Conservation (phyloP, 75 land plant species). For the Ceratopteris richardii region DNA sequence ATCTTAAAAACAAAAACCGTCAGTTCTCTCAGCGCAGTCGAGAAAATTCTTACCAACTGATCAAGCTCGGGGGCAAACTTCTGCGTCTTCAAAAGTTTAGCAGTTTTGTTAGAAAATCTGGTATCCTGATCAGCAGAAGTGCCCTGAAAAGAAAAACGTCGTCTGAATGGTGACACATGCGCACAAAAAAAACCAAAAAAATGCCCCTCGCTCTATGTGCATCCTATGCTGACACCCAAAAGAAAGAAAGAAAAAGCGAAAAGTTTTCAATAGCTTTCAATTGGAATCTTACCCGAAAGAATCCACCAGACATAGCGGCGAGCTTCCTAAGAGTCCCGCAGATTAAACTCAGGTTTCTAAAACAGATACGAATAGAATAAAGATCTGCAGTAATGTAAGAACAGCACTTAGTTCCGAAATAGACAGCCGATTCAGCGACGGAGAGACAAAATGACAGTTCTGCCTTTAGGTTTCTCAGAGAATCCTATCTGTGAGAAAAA, state of each 20-base stretch:
- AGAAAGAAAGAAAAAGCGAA: neutral
- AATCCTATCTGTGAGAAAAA: too few relatives aligned
- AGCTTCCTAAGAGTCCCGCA: neutral
- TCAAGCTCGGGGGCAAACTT: constrained; percentile 92
- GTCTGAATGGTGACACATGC: neutral
- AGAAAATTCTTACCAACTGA: constrained; percentile 45
- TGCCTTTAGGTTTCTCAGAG: too few relatives aligned
- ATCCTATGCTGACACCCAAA: neutral
- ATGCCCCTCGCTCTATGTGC: neutral
- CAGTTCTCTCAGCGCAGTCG: too few relatives aligned
- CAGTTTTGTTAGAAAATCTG: constrained; percentile 93
- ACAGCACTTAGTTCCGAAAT: too few relatives aligned
- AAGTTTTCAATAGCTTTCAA: neutral
- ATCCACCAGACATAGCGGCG: constrained; percentile 71
- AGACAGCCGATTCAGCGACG: too few relatives aligned
- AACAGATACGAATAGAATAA: too few relatives aligned
- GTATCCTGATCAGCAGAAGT: constrained; percentile 98
- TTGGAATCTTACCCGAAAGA: constrained; percentile 48
- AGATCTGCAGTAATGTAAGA: too few relatives aligned
- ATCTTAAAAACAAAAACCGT: too few relatives aligned
- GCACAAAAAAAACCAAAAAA: neutral
- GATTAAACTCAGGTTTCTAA: too few relatives aligned
- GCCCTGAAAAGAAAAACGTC: constrained; percentile 41
- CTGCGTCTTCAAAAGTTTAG: constrained; percentile 90
- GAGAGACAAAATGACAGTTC: too few relatives aligned